Percentiles rank a stretch among this genome's conserved stretches.
These are phyloP conservation scores for Sporothrix mexicana DNA, from an alignment of 2,329 filamentous ascomycete species.

Conservation along the genomic window DNA sequence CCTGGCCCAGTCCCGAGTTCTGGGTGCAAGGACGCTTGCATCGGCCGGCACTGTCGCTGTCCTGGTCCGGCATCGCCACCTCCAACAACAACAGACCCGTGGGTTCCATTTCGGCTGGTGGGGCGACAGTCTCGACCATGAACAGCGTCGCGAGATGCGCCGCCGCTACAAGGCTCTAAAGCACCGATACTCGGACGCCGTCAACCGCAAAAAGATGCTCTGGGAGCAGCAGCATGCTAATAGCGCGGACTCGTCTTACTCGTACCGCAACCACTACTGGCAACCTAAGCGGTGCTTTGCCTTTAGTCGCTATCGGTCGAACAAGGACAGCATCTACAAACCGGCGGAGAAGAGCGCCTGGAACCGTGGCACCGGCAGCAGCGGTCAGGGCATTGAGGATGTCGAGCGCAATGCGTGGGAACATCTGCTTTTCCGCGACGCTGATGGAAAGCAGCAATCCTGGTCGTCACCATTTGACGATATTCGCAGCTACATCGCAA, in stretches of 20 bases:
- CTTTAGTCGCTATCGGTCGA: constrained; percentile 40
- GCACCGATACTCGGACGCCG: constrained; percentile 54
- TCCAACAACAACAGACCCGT: constrained; percentile 54
- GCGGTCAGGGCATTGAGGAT: constrained; percentile 52
- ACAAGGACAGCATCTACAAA: constrained; percentile 44
- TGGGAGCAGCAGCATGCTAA: constrained; percentile 54
- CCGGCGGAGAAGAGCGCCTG: constrained; percentile 39
- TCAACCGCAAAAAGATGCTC: constrained; percentile 51
- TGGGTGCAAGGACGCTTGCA: constrained; percentile 30
- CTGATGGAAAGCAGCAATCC: constrained; percentile 39
- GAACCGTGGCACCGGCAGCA: constrained; percentile 38
- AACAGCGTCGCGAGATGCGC: constrained; percentile 51
- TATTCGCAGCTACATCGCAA: constrained; percentile 45
- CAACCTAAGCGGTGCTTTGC: constrained; percentile 40
- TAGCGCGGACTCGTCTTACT: constrained; percentile 45
- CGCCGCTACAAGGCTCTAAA: constrained; percentile 52
- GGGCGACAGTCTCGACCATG: constrained; percentile 51
- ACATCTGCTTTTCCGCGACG: constrained; percentile 49
- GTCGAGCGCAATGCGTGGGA: constrained; percentile 54
- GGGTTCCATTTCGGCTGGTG: constrained; percentile 57
- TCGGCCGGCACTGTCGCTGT: constrained; percentile 35
- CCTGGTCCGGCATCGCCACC: constrained; percentile 43
- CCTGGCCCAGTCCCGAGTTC: constrained; percentile 29
- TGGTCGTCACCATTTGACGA: constrained; percentile 45
- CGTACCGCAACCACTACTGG: constrained; percentile 50